phyloP scores from a whole-genome alignment of 116 monocot genomes.

The Cymodocea nodosa region DNA sequence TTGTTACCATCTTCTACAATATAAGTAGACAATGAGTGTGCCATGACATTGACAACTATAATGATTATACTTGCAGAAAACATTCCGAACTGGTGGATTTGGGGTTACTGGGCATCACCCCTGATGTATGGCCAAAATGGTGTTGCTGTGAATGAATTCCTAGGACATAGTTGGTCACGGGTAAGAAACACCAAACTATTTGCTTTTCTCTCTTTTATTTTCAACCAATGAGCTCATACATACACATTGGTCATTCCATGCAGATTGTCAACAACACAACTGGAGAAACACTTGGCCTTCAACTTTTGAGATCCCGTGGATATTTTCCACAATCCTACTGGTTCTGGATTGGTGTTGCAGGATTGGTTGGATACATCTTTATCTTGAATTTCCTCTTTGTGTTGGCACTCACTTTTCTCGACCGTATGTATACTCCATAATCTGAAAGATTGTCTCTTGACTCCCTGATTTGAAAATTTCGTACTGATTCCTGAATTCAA shows the following conservation, averaged over 20 bases:
- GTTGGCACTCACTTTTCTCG: constrained; percentile 18
- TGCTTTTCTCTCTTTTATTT: neutral
- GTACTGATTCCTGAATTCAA: too few relatives aligned
- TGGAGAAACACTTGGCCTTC: too few relatives aligned
- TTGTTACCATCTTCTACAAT: neutral
- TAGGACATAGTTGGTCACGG: constrained; percentile 27
- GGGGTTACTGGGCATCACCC: constrained; percentile 59
- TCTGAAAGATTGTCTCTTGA: too few relatives aligned
- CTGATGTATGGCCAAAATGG: constrained; percentile 56
- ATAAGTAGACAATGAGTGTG: too few relatives aligned
- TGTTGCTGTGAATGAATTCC: constrained; percentile 49
- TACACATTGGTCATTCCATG: neutral
- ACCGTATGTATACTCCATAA: constrained; percentile 22
- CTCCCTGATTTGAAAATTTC: too few relatives aligned
- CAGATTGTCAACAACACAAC: neutral
- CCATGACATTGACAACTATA: neutral
- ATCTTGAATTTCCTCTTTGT: constrained; percentile 28
- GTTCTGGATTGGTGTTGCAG: constrained; percentile 46
- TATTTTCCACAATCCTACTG: constrained; percentile 16
- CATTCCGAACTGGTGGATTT: constrained; percentile 50
- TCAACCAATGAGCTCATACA: neutral
- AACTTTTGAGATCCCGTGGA: too few relatives aligned
- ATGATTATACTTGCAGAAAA: constrained; percentile 19
- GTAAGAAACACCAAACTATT: neutral
- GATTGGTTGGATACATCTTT: constrained; percentile 23